These are phyloP conservation scores for Zalerion maritima DNA, from an alignment of 495 filamentous ascomycete genomes.

Conservation along the genomic window DNA sequence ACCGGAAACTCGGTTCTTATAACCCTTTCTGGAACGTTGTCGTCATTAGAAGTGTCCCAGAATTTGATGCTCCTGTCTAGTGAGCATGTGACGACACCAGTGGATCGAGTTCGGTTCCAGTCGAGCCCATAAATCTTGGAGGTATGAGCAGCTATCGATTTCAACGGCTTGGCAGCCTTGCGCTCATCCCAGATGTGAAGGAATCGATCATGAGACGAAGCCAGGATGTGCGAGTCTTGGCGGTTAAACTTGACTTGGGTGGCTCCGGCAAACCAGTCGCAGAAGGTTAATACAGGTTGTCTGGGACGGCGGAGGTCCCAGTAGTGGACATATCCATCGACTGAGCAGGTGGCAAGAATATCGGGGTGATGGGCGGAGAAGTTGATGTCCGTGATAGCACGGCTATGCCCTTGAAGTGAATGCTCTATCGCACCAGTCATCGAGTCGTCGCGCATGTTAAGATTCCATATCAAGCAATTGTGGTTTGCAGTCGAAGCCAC, in stretches of 20 bases:
- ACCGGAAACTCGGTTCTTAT: constrained; percentile 76
- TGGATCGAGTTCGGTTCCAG: constrained; percentile 68
- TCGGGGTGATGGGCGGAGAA: constrained; percentile 90
- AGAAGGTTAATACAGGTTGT: constrained; percentile 67
- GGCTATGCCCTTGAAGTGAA: constrained; percentile 75
- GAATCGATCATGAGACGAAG: constrained; percentile 78
- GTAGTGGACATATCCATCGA: constrained; percentile 86
- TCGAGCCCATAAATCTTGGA: constrained; percentile 95
- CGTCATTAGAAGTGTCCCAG: constrained; percentile 63
- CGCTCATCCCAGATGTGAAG: constrained; percentile 85
- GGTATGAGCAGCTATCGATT: constrained; percentile 75
- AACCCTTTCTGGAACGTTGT: constrained; percentile 52
- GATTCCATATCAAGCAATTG: constrained; percentile 89
- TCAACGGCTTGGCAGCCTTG: constrained; percentile 62
- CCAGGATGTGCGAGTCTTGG: constrained; percentile 69
- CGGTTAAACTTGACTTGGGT: constrained; percentile 95
- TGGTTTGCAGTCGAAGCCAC: constrained; percentile 89
- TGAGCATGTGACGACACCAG: constrained; percentile 71
- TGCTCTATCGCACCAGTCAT: constrained; percentile 66
- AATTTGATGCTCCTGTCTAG: constrained; percentile 87
- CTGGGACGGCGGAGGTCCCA: constrained; percentile 75
- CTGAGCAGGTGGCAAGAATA: constrained; percentile 74
- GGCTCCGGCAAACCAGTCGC: constrained; percentile 87
- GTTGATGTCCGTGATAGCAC: constrained; percentile 94
- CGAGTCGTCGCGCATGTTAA: constrained; percentile 57